These are phyloP conservation scores for Fusarium illudens DNA, from an alignment of 2,329 filamentous ascomycete genomes.

Conservation along the genomic window DNA sequence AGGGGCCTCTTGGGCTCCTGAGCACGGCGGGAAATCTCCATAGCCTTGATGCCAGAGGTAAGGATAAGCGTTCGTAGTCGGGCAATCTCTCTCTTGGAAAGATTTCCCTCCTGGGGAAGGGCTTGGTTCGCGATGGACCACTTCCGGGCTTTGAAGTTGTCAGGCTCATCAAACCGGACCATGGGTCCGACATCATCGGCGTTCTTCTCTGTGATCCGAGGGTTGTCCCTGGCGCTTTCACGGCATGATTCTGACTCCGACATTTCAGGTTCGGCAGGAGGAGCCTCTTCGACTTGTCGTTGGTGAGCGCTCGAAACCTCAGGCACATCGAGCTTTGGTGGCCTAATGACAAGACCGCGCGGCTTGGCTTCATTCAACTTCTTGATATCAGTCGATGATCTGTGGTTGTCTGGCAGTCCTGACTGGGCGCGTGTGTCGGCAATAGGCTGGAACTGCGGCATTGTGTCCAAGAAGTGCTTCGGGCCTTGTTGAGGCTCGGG, in stretches of 20 bases:
- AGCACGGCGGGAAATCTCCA: constrained; percentile 76
- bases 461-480: constrained; percentile 60
- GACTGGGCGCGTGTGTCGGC: constrained; percentile 38
- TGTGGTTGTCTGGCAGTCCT: constrained; percentile 21
- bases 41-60: constrained; percentile 88
- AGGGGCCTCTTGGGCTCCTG: constrained; percentile 55
- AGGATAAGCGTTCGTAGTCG: constrained; percentile 80
- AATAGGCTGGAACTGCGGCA: constrained; percentile 59
- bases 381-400: constrained; percentile 21
- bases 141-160: constrained; percentile 48
- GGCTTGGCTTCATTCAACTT: constrained; percentile 48
- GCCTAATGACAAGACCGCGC: constrained; percentile 59
- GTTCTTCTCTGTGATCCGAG: constrained; percentile 48
- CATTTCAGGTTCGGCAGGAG: constrained; percentile 45
- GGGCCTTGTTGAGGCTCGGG: constrained; percentile 44
- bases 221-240: constrained; percentile 41
- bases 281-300: constrained; percentile 33
- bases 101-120: constrained; percentile 46
- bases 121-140: constrained; percentile 62
- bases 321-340: constrained; percentile 58
- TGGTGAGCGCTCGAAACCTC: constrained; percentile 51
- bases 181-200: constrained; percentile 47
- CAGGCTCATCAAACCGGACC: constrained; percentile 35
- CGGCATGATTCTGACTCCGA: constrained; percentile 52
- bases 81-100: constrained; percentile 78